Evolutionary conservation across 306 rosid genomes (phyloP), one percentile per base, ranked within the genome.

Genomic region (Dalbergia cultrata): DNA sequence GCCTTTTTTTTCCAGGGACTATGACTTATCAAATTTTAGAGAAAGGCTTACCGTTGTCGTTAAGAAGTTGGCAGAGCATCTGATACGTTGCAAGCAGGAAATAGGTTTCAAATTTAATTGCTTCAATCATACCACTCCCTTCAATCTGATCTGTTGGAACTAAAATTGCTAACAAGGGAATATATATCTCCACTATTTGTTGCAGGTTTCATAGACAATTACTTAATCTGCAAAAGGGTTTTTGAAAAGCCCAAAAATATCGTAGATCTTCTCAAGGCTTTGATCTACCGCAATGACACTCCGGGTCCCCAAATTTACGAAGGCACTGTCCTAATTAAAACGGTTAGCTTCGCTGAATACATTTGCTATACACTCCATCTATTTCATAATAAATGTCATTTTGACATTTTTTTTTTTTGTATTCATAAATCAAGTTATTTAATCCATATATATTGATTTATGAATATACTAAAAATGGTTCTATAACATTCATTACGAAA

Each of bases 161-260:
- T 16, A 0, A 3, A 6, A 45, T 69, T 44, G 21, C 6, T 19
- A 47, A 26, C 5, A 8, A 60, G 67, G 70, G 67, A n/a, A 43
- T 21, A 5, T 50, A 6, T 4, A 26, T 26, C 31, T 26, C 31
- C 31, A 26, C 31, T 26, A 33, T 77, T 56, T 77, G 21, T 61
- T 72, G 75, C 72, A 83, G 83, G 41, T 19, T 0, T 37, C n/a
- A 26, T 78, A 4, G 72, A 61, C 1, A 72, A 78, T 37, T 22
- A 47, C 50, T 0, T 13, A 45, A 35, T 0, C 16, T 74, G 79
- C 45, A 78, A 1, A 57, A 57, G 33, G 26, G 5, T 12, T 43
- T 72, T 12, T 72, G 76, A 78, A 8, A 83, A 53, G 6, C 80
- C 83, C 19, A 83, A 83, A 67, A 76, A 72, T 26, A 49, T 78